Evolutionary conservation across 805 yeast genomes (phyloP).

Genomic region (Yarrowia sp.): DNA sequence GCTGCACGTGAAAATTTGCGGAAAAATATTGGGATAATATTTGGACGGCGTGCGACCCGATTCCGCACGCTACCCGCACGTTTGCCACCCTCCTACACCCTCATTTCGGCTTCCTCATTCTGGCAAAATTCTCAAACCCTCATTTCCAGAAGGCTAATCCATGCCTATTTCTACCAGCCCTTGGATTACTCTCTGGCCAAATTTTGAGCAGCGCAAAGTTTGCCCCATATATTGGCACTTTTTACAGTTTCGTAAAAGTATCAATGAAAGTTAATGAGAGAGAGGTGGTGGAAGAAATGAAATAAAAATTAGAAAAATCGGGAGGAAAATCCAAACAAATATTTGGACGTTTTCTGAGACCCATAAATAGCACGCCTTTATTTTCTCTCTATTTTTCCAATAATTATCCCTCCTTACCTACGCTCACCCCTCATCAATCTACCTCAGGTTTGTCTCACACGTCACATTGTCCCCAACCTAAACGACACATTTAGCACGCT

Average conservation of each 20-base stretch:
- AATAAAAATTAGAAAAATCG: neutral
- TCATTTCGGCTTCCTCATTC: neutral
- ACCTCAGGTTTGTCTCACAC: neutral
- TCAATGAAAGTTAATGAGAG: conserved; percentile 18
- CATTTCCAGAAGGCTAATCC: conserved; percentile 14
- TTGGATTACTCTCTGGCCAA: conserved; percentile 20
- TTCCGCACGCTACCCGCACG: too few relatives aligned
- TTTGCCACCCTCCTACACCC: neutral
- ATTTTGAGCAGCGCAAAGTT: neutral
- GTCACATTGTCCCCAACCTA: neutral
- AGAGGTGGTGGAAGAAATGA: neutral
- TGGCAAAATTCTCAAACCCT: conserved; percentile 18
- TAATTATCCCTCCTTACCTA: neutral
- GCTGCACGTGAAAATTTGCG: neutral
- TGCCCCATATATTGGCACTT: conserved; percentile 37
- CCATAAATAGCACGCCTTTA: neutral
- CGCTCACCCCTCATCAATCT: neutral
- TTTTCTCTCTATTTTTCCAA: neutral
- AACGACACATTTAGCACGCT: neutral
- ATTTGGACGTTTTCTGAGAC: neutral
- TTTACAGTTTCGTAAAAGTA: conserved; percentile 33
- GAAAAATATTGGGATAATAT: neutral
- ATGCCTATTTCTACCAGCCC: conserved; percentile 33
- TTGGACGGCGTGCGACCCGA: too few relatives aligned
- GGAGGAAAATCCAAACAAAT: too few relatives aligned